A percentile compares a stretch with the other conserved stretches of the same genome.
These are phyloP conservation scores for Cladosporium sp. DNA, from an alignment of 2,329 filamentous ascomycete species.

Conservation along the genomic window DNA sequence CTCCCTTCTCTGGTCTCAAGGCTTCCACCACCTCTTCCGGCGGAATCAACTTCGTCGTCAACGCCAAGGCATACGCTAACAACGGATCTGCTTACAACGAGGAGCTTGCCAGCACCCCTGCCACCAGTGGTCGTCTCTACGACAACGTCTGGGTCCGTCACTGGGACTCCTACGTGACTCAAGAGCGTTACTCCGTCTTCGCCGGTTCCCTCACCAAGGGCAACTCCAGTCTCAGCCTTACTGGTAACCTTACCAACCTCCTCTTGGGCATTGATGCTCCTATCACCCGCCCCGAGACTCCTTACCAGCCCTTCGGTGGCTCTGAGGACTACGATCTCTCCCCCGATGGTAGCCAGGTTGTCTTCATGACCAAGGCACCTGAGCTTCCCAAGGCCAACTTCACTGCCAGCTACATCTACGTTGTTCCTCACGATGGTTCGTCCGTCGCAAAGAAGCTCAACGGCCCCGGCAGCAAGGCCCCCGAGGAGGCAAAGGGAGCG, in stretches of 20 bases:
- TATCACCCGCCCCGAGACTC: slow-evolving; percentile 28
- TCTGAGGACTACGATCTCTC: slow-evolving; percentile 28
- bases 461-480: slow-evolving; percentile 28
- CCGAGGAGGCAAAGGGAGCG: slow-evolving; percentile 26
- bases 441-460: slow-evolving; percentile 28
- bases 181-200: slow-evolving; percentile 52
- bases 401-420: slow-evolving; percentile 29
- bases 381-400: slow-evolving; percentile 29
- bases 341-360: slow-evolving; percentile 28
- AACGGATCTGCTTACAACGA: slow-evolving; percentile 48
- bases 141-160: slow-evolving; percentile 54
- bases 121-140: slow-evolving; percentile 50
- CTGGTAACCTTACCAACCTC: slow-evolving; percentile 27
- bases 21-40: slow-evolving; percentile 29
- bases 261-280: slow-evolving; percentile 27
- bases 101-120: slow-evolving; percentile 46
- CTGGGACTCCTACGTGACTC: slow-evolving; percentile 53
- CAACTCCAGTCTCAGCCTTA: slow-evolving; percentile 21
- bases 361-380: slow-evolving; percentile 30
- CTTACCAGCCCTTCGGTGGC: slow-evolving; percentile 27
- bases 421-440: slow-evolving; percentile 31
- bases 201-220: slow-evolving; percentile 43
- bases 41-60: slow-evolving; percentile 31
- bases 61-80: slow-evolving; percentile 30
- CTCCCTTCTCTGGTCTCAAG: slow-evolving; percentile 43